Percentiles rank a stretch among this genome's conserved stretches.
Evolutionary conservation across 2,329 filamentous ascomycete genomes (phyloP).

Genomic region (Orbilia ellipsospora): DNA sequence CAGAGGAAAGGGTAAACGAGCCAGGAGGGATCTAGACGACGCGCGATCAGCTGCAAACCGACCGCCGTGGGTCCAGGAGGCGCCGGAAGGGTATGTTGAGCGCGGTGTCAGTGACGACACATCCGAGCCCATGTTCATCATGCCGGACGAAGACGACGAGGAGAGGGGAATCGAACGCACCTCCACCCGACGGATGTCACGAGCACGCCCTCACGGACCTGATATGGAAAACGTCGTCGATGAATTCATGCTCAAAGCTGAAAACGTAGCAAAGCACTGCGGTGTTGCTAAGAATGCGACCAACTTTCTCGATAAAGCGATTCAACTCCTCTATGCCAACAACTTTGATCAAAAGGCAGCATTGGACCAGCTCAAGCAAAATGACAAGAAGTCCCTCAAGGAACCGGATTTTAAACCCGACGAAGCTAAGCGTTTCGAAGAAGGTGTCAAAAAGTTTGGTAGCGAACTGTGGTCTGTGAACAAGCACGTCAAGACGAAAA

Average conservation of each 20-base stretch:
- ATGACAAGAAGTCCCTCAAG: constrained; percentile 78
- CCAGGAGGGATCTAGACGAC: constrained; percentile 82
- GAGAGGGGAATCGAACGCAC: constrained; percentile 60
- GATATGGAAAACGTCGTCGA: constrained; percentile 73
- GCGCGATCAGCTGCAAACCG: constrained; percentile 81
- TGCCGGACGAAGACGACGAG: constrained; percentile 64
- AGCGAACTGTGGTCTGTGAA: constrained; percentile 87
- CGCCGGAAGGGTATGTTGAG: constrained; percentile 83
- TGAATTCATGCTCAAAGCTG: constrained; percentile 79
- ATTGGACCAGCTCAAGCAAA: constrained; percentile 74
- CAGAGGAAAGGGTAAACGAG: constrained; percentile 76
- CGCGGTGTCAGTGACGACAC: constrained; percentile 81
- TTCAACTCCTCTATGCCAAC: constrained; percentile 77
- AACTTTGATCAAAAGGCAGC: constrained; percentile 78
- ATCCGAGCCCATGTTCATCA: constrained; percentile 79
- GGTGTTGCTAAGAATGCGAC: constrained; percentile 81
- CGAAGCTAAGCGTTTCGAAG: constrained; percentile 90
- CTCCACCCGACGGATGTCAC: constrained; percentile 44
- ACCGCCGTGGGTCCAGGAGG: constrained; percentile 93
- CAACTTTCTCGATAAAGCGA: constrained; percentile 86
- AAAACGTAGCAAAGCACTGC: constrained; percentile 71
- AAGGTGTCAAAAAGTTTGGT: constrained; percentile 87
- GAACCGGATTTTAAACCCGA: constrained; percentile 82
- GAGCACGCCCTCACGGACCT: constrained; percentile 41
- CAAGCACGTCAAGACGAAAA: constrained; percentile 84